These are phyloP conservation scores for Alternaria consortialis DNA, from an alignment of 2,329 filamentous ascomycete species.

Conservation along the genomic window DNA sequence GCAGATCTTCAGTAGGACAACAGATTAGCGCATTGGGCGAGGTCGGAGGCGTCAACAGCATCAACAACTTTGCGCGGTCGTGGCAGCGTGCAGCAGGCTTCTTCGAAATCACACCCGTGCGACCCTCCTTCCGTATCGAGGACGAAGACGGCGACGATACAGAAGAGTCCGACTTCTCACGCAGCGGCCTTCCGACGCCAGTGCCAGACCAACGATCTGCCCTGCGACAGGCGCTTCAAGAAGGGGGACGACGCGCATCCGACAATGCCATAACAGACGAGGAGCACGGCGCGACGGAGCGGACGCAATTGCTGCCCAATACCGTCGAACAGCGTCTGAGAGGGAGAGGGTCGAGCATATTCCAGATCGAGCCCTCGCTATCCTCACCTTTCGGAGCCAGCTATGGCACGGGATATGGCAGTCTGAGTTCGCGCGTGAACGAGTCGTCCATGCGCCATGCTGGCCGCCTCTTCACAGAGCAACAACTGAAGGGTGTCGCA, in stretches of 20 bases:
- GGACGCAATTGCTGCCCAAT: constrained; percentile 40
- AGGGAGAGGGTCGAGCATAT: constrained; percentile 55
- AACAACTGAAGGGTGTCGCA: constrained; percentile 54
- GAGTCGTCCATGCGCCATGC: constrained; percentile 66
- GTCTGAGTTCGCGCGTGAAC: constrained; percentile 65
- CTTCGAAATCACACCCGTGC: constrained; percentile 83
- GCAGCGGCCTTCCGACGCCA: constrained; percentile 38
- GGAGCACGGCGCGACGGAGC: constrained; percentile 44
- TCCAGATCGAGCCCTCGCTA: constrained; percentile 63
- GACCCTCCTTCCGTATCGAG: constrained; percentile 72
- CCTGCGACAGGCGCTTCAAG: constrained; percentile 52
- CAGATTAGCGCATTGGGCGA: constrained; percentile 66
- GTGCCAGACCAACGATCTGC: constrained; percentile 54
- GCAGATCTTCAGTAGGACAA: constrained; percentile 60
- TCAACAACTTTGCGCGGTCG: constrained; percentile 90
- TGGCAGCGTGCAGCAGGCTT: constrained; percentile 93
- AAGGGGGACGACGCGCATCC: constrained; percentile 47
- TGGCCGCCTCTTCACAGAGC: constrained; percentile 59
- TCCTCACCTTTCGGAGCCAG: constrained; percentile 76
- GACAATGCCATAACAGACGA: constrained; percentile 51
- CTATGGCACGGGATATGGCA: constrained; percentile 71
- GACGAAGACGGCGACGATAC: constrained; percentile 39
- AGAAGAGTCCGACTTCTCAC: constrained; percentile 45
- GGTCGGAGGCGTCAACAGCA: constrained; percentile 89
- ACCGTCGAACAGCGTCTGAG: constrained; percentile 40